These are phyloP conservation scores for Botryococcus braunii DNA, from an alignment of 163 green algal species.

Conservation along the genomic window DNA sequence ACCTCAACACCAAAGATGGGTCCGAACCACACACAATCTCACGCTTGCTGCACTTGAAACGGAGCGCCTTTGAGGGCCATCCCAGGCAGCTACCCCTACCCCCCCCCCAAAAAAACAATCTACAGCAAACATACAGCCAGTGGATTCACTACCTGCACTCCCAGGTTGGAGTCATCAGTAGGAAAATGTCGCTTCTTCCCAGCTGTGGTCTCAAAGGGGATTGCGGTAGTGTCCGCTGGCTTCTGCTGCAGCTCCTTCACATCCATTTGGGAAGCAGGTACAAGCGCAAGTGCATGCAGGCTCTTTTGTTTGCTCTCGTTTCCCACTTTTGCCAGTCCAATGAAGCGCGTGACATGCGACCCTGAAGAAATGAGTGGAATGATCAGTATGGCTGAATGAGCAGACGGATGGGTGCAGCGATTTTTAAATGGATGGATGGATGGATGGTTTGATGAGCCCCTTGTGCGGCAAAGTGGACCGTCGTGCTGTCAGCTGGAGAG, in stretches of 20 bases:
- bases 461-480: too few species aligned
- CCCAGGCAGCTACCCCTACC: too few species aligned
- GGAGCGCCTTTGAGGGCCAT: too few species aligned
- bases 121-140: too few species aligned
- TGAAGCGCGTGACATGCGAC: slow-evolving; percentile 66
- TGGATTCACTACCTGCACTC: slow-evolving; percentile 7
- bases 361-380: too few species aligned
- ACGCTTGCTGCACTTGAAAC: too few species aligned
- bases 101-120: too few species aligned
- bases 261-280: slow-evolving; percentile 53
- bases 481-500: too few species aligned
- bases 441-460: too few species aligned
- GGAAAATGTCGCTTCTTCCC: slow-evolving; percentile 13
- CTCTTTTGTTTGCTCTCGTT: slow-evolving; percentile 53
- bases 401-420: not conserved
- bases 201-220: slow-evolving; percentile 40
- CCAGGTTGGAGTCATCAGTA: not conserved
- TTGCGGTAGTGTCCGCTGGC: slow-evolving; percentile 37
- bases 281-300: slow-evolving; percentile 70
- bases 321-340: slow-evolving; percentile 53
- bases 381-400: not conserved
- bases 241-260: slow-evolving; percentile 9
- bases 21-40: too few species aligned
- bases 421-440: too few species aligned
- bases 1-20: too few species aligned